Conservation (phyloP, 148 eudicot species). For the Rhododendron vialii region DNA sequence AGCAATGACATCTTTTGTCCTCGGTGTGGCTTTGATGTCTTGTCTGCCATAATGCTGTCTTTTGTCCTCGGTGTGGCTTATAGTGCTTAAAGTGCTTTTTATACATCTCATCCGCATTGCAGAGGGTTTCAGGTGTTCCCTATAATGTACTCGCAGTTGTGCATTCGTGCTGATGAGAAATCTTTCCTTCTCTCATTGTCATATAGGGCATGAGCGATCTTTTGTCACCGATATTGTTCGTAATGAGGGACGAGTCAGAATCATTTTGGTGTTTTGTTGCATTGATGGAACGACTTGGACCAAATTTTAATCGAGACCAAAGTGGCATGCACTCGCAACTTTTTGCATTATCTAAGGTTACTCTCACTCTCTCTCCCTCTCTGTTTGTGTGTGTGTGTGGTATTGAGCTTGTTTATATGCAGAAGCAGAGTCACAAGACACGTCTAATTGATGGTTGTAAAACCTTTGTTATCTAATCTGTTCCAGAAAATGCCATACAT, state of each 20-base stretch:
- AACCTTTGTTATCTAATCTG: background rate
- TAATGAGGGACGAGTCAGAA: slow-evolving; percentile 83
- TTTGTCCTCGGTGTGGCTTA: background rate
- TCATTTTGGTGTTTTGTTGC: slow-evolving; percentile 96
- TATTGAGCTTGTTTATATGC: background rate
- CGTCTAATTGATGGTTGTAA: background rate
- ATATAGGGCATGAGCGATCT: slow-evolving; percentile 95
- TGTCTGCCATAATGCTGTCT: background rate
- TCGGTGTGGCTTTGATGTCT: background rate
- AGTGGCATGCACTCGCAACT: slow-evolving; percentile 98
- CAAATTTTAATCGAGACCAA: slow-evolving; percentile 96
- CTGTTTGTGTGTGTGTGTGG: background rate
- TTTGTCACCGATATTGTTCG: slow-evolving; percentile 75
- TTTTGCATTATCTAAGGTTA: slow-evolving; percentile 91
- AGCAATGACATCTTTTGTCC: background rate
- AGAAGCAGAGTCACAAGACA: background rate
- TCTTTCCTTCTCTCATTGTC: background rate
- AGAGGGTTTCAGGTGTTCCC: background rate
- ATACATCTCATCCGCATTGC: background rate
- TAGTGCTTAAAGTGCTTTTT: background rate
- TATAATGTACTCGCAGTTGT: background rate
- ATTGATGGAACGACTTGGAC: slow-evolving; percentile 92
- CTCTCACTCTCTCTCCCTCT: slow-evolving; percentile 11
- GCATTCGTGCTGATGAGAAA: background rate
- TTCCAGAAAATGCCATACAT: background rate